Evolutionary conservation across 371 early-diverging fungal genomes (phyloP), one percentile per base, ranked within the genome.

Genomic region (Syncephalastrum monosporum): DNA sequence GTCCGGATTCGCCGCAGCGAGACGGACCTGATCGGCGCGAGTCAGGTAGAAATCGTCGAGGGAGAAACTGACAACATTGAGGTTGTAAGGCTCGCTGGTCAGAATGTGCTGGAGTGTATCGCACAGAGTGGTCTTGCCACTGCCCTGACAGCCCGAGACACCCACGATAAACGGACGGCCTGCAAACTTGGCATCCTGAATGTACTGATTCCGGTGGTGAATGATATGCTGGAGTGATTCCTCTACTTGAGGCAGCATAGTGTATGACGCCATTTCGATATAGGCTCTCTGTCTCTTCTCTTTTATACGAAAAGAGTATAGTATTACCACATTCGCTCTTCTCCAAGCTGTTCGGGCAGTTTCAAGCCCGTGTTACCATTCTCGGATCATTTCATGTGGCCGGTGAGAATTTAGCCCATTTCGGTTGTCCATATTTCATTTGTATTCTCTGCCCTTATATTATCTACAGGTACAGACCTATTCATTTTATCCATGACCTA

Each of bases 1-100:
- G 33, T 61, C 65, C 0, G 81, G 72, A 56, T 91, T 66, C 3
- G 47, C 48, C n/a, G 59, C 27, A 0, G 86, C 68, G 10, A 94
- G 61, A 1, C 65, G 49, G 1, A 58, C 51, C 63, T 92, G 95
- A 12, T 91, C 87, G 5, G 62, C 61, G 60, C 78, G 77, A 0
- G 91, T 70, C 38, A 92, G 73, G 66, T 96, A 96, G 12, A 96
- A 74, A 69, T 97, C 97, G 68, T 97, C 97, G 47, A 92, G 67
- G 0, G 94, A 94, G 45, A 93, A 85, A 14, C 80, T 71, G 1
- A 88, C 74, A 1, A 86, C 82, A 15, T 62, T 72, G 0, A 91
- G 61, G 50, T 79, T 62, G 45, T 82, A 69, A 1, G 82, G 82
- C 3, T 60, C 59, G 12, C 63, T 55, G 17, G 67, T 58, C 27